phyloP scores from a whole-genome alignment of 75 land plant genomes.

The Isoetes taiwanensis region DNA sequence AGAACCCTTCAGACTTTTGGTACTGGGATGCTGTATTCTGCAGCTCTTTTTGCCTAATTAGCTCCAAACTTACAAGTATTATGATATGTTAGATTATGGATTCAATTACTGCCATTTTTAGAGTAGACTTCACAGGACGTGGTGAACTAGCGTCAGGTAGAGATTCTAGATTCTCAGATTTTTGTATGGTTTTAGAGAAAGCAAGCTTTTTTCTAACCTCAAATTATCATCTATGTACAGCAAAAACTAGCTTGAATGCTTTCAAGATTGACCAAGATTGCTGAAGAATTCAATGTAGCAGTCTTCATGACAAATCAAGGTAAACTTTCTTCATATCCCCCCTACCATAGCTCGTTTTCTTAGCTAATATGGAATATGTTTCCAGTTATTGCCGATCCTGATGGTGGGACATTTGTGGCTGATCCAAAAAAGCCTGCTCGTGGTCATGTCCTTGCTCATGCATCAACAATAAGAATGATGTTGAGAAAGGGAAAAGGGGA shows the following conservation, averaged over 20 bases:
- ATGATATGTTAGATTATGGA: constrained; percentile 52
- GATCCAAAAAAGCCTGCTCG: constrained; percentile 97
- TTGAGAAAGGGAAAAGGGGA: constrained; percentile 95
- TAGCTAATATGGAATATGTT: neutral
- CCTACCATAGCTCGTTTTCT: neutral
- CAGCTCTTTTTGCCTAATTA: neutral
- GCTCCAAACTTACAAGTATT: neutral
- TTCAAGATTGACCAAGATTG: constrained; percentile 74
- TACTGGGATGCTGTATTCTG: constrained; percentile 3
- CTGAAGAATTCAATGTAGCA: constrained; percentile 92
- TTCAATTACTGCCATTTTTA: constrained; percentile 81
- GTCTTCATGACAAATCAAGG: constrained; percentile 97
- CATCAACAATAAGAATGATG: constrained; percentile 81
- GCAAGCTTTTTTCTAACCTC: neutral
- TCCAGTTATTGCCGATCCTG: constrained; percentile 93
- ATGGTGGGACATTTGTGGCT: constrained; percentile 86
- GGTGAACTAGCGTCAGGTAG: constrained; percentile 94
- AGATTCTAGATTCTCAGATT: neutral
- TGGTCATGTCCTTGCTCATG: constrained; percentile 96
- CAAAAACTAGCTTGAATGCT: constrained; percentile 97
- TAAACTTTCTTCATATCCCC: constrained; percentile 4
- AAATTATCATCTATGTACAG: constrained; percentile 30
- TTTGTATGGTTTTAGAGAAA: neutral
- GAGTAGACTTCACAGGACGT: constrained; percentile 92
- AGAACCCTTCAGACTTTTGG: constrained; percentile 96